Evolutionary conservation across 2,329 filamentous ascomycete genomes (phyloP), one percentile per base, ranked within the genome.

Genomic region (Beauveria scarabaeidicola): DNA sequence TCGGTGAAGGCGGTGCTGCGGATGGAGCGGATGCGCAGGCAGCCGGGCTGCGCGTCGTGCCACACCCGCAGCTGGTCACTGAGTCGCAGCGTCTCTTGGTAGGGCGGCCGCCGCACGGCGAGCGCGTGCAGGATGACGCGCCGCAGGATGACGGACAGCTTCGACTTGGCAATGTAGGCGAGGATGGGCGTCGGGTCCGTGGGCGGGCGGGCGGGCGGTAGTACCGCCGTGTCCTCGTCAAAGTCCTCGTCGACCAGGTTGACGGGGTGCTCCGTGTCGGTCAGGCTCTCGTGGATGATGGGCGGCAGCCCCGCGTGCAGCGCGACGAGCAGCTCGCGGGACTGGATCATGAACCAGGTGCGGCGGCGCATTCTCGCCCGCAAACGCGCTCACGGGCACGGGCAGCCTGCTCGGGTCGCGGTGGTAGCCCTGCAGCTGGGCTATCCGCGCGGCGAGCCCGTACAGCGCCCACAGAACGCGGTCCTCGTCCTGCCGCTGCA

Each of bases 231-330:
- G 21, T 73, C 69, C 65, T 81, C 78, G 63, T 79, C 77, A 63
- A 83, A 81, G 64, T 82, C 80, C 13, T 76, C 72, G 62, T 83
- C 80, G 53, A 69, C 71, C 8, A 81, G 68, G 64, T 80, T 81
- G 8, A 72, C 69, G 9, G 78, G 79, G 19, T 74, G 70, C 10
- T 70, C 72, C 2, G 75, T 77, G 64, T 81, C 79, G 64, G 73
- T 78, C 36, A 76, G 73, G 15, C 74, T 73, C n/a, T 77, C 72
- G 53, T 77, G 72, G 52, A 81, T 72, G 58, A 77, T 76, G n/a
- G 76, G 70, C 1, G 80, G 79, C 66, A 82, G 75, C 9, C 80
- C 78, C n/a, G 80, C 74, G 66, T 82, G 78, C 61, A 78, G 79
- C 1, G 78, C 78, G 50, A 79, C 75, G 3, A 81, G 63, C 5